Percentiles rank a stretch among this genome's conserved stretches.
phyloP scores from a whole-genome alignment of 164 flowering plant genomes.

The Nelumbo lutea region DNA sequence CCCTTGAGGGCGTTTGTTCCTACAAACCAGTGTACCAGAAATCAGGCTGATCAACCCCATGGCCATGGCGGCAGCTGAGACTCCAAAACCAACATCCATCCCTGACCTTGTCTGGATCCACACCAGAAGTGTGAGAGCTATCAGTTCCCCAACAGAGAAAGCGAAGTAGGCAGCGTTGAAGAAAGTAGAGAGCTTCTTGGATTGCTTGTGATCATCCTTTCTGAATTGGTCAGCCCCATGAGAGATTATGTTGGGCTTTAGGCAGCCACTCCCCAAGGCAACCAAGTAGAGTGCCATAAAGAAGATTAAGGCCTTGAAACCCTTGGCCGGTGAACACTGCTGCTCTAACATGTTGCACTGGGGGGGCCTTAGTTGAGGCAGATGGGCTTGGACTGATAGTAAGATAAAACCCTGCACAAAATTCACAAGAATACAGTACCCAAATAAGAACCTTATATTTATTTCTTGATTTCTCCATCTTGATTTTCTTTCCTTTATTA shows the following conservation, averaged over 20 bases:
- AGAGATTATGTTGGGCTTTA: constrained; percentile 93
- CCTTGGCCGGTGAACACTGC: constrained; percentile 43
- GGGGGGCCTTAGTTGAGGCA: constrained; percentile 80
- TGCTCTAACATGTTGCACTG: constrained; percentile 49
- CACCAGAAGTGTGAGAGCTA: constrained; percentile 81
- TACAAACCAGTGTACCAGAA: constrained; percentile 57
- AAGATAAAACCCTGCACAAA: constrained; percentile 58
- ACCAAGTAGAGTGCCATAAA: constrained; percentile 59
- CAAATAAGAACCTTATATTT: background rate
- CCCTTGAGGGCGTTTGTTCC: constrained; percentile 81
- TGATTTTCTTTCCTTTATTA: background rate
- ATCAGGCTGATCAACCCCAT: constrained; percentile 69
- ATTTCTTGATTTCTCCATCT: background rate
- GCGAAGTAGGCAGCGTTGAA: constrained; percentile 93
- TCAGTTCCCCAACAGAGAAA: constrained; percentile 83
- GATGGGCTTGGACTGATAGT: constrained; percentile 89
- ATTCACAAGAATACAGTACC: background rate
- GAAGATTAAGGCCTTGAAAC: constrained; percentile 48
- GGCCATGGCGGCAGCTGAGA: constrained; percentile 89
- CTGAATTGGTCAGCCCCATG: constrained; percentile 93
- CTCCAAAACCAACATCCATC: constrained; percentile 91
- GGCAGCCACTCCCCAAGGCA: constrained; percentile 93
- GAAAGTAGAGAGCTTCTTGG: constrained; percentile 76
- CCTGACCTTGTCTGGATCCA: constrained; percentile 94
- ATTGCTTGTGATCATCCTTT: constrained; percentile 38